Conservation (phyloP, 768 basidiomycete species). For the Lactarius evosmus region DNA sequence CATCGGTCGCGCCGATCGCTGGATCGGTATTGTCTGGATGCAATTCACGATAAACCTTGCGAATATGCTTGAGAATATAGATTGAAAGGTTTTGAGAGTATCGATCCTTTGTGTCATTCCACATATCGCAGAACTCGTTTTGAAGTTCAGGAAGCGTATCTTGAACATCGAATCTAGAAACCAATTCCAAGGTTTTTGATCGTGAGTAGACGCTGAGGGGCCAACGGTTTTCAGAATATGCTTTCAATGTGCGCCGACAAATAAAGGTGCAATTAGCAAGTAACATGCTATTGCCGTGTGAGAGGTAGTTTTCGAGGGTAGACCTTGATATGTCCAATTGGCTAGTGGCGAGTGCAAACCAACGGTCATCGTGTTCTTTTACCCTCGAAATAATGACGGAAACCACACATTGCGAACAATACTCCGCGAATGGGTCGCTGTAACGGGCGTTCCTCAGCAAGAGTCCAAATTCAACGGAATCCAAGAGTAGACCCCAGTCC, state of each 20-base stretch:
- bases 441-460: neutral
- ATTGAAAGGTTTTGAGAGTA: no score
- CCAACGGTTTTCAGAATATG: neutral
- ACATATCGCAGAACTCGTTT: neutral
- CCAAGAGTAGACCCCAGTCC: slow-evolving; percentile 5
- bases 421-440: neutral
- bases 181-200: neutral
- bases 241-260: neutral
- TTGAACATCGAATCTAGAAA: neutral
- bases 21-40: no score
- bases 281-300: neutral
- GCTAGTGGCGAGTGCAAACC: slow-evolving; percentile 4
- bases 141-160: slow-evolving; percentile 2
- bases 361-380: neutral
- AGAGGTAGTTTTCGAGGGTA: neutral
- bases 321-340: neutral
- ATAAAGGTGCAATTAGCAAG: neutral
- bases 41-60: no score
- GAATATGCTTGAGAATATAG: neutral
- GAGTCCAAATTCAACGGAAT: slow-evolving; percentile 7
- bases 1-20: neutral
- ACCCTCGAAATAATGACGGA: neutral
- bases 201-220: neutral
- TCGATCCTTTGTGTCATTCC: no score
- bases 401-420: neutral